Evolutionary conservation across 2,329 filamentous ascomycete species (phyloP), one percentile per base, ranked within the genome.

Genomic region (Aureobasidium lini): DNA sequence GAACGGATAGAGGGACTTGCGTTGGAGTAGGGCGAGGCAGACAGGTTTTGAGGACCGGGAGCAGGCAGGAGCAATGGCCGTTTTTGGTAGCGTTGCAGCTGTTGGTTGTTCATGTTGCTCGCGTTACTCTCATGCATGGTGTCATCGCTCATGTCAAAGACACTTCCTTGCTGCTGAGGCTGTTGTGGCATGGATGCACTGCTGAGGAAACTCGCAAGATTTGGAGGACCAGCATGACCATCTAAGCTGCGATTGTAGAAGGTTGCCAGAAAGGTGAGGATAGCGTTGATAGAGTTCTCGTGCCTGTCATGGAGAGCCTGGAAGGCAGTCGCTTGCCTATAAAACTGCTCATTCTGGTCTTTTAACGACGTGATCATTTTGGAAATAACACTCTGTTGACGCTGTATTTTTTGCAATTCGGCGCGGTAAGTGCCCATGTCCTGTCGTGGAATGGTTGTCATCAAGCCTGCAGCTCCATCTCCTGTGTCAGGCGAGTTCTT

Each of bases 281-380:
- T 97, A n/a, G 93, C 93, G 69, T 96, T 97, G 74, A 99, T 97
- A 0, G 93, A 96, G 70, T 93, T 96, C 71, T 99, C 94, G 69
- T 99, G 94, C n/a, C 94, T 86, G 66, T 93, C 91, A 69, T 97
- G 93, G 70, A 95, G 85, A 61, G 84, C 88, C 72, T 97, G 92
- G 70, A 96, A 96, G 60, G 89, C 86, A 46, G 89, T 82, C 0
- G 93, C 92, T 72, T 96, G 91, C 59, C 89, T 87, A 68, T 92
- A 95, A 32, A 96, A 82, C 62, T 93, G 86, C 62, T 90, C 86
- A 69, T 97, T 94, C 67, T 96, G 92, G 61, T 88, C 84, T 59
- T 90, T 87, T 61, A 97, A 77, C 59, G 88, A 85, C 57, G 81
- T 83, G 65, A 99, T 91, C 63, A 93, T 89, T 42, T 81, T 85